These are phyloP conservation scores for Triticum dicoccoides DNA, from an alignment of 176 grass and related monocot species.

Conservation along the genomic window DNA sequence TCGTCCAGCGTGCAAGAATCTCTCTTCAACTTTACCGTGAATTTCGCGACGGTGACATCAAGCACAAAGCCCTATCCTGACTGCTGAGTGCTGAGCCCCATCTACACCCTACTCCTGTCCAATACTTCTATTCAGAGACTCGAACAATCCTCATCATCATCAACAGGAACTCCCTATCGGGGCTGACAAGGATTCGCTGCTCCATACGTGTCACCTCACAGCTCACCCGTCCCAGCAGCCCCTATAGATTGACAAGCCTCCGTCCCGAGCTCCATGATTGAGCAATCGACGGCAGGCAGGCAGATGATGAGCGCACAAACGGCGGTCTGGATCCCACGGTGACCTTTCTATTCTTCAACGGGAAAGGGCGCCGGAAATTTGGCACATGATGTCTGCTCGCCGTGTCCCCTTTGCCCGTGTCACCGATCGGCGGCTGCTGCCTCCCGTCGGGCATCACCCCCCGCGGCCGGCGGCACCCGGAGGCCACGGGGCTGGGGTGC, in stretches of 20 bases:
- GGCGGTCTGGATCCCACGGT: not conserved
- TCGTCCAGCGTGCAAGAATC: not conserved
- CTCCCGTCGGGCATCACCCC: not conserved
- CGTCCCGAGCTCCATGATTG: not conserved
- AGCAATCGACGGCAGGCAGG: not conserved
- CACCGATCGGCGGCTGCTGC: not conserved
- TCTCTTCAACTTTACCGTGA: constrained; percentile 9
- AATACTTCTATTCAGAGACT: not conserved
- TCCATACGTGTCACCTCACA: not conserved
- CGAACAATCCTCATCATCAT: not conserved
- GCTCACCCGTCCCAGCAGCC: not conserved
- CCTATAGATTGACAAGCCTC: not conserved
- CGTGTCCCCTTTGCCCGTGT: not conserved
- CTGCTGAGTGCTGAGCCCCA: too few relatives aligned
- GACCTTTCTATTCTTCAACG: constrained; percentile 5
- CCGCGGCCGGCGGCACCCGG: not conserved
- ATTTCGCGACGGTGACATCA: constrained; percentile 12
- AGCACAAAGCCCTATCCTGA: not conserved
- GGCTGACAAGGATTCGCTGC: not conserved
- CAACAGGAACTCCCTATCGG: not conserved
- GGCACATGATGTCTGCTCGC: constrained; percentile 18
- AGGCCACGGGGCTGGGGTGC: not conserved
- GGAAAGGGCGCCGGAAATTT: not conserved
- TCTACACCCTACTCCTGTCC: not conserved
- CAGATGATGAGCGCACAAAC: not conserved